Conservation (phyloP, 2,329 filamentous ascomycete genomes). For the Fonsecaea pedrosoi region DNA sequence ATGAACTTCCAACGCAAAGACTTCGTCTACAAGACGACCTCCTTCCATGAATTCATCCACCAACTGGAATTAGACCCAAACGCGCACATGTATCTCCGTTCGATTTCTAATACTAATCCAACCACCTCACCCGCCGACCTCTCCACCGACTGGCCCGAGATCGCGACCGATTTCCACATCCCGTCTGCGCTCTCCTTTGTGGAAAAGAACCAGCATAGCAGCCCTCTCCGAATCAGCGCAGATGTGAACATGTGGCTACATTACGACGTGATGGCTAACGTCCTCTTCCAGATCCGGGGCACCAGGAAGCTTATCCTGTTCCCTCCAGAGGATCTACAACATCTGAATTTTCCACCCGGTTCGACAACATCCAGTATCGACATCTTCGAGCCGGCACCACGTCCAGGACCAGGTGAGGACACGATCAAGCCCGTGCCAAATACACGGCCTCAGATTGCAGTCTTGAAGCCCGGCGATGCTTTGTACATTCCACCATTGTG, state of each 20-base stretch:
- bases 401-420: slow-evolving; percentile 39
- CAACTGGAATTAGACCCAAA: slow-evolving; percentile 61
- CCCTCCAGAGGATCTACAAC: slow-evolving; percentile 74
- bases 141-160: slow-evolving; percentile 70
- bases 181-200: slow-evolving; percentile 68
- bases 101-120: slow-evolving; percentile 73
- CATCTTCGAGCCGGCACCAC: slow-evolving; percentile 62
- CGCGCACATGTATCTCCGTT: slow-evolving; percentile 77
- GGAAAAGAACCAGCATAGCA: slow-evolving; percentile 72
- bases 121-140: slow-evolving; percentile 73
- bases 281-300: slow-evolving; percentile 80
- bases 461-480: slow-evolving; percentile 73
- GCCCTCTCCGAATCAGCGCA: slow-evolving; percentile 78
- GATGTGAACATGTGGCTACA: slow-evolving; percentile 88
- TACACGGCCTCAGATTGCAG: slow-evolving; percentile 71
- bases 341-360: slow-evolving; percentile 74
- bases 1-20: slow-evolving; percentile 88
- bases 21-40: slow-evolving; percentile 74
- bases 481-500: slow-evolving; percentile 83
- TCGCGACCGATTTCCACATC: slow-evolving; percentile 73
- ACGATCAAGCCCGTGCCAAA: slow-evolving; percentile 64
- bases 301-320: slow-evolving; percentile 77
- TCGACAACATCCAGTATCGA: slow-evolving; percentile 80
- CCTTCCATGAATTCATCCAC: slow-evolving; percentile 66
- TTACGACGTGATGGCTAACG: slow-evolving; percentile 87